These are phyloP conservation scores for Cicer pinnatifidum DNA, from an alignment of 306 rosid genomes.

Conservation along the genomic window DNA sequence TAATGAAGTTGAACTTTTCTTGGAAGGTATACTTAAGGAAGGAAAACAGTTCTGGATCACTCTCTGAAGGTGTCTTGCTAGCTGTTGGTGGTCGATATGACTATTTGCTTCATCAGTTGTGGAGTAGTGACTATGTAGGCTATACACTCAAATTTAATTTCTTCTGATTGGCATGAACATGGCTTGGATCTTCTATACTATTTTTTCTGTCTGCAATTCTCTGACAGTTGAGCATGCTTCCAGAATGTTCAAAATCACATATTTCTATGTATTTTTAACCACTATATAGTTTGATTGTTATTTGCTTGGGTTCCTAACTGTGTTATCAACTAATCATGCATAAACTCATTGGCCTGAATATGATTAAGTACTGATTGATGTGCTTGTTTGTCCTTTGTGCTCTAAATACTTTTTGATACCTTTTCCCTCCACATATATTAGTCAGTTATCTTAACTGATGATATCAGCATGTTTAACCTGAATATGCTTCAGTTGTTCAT, in stretches of 20 bases:
- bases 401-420: constrained; percentile 25
- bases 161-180: constrained; percentile 27
- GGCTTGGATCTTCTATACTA: constrained; percentile 34
- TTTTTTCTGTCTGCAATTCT: constrained; percentile 19
- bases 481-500: constrained; percentile 23
- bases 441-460: constrained; percentile 13
- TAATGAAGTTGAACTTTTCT: constrained; percentile 45
- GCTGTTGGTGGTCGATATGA: constrained; percentile 94
- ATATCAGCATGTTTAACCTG: constrained; percentile 17
- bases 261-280: constrained; percentile 24
- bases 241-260: constrained; percentile 29
- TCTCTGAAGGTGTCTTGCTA: constrained; percentile 75
- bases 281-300: constrained; percentile 4
- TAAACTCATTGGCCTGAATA: constrained; percentile 34
- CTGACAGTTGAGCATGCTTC: constrained; percentile 34
- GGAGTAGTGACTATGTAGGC: constrained; percentile 73
- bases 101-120: constrained; percentile 73
- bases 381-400: constrained; percentile 17
- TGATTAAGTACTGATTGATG: constrained; percentile 30
- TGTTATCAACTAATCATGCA: constrained; percentile 29
- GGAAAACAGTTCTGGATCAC: constrained; percentile 75
- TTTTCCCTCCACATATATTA: constrained; percentile 11
- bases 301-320: constrained; percentile 34
- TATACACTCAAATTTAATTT: constrained; percentile 35
- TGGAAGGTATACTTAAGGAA: constrained; percentile 81